Evolutionary conservation across 2,329 filamentous ascomycete species (phyloP).

Genomic region (Didymella sp.): DNA sequence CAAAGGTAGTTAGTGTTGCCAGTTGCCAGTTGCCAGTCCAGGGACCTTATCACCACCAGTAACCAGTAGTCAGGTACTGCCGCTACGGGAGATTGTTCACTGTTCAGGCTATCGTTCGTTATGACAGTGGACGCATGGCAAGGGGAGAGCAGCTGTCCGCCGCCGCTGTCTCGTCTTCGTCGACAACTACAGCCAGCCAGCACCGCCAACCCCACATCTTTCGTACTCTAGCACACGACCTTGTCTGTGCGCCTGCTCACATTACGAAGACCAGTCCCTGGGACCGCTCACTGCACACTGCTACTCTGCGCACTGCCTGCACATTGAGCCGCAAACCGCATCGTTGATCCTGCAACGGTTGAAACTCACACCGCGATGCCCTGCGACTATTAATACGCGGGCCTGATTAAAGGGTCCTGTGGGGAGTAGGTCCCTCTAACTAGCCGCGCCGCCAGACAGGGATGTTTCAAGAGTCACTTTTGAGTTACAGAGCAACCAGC

Average conservation of each 20-base stretch:
- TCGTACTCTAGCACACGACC: conserved; percentile 8
- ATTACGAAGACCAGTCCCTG: no score
- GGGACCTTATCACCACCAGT: conserved; percentile 13
- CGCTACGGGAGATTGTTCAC: neutral
- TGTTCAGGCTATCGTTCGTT: neutral
- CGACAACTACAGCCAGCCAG: conserved; percentile 2
- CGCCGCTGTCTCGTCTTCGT: neutral
- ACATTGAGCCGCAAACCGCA: neutral
- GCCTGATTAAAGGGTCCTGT: conserved; percentile 14
- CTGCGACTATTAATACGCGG: conserved; percentile 14
- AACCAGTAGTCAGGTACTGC: neutral
- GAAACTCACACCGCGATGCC: neutral
- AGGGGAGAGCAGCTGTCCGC: neutral
- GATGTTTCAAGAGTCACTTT: no score
- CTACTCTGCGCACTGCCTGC: neutral
- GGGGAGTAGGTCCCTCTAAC: neutral
- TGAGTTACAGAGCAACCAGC: no score
- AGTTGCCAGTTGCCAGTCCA: neutral
- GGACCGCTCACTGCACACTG: neutral
- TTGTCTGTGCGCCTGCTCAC: no score
- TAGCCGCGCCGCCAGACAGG: no score
- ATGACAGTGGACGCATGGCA: neutral
- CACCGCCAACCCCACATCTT: conserved; percentile 11
- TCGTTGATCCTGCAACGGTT: neutral
- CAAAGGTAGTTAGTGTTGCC: neutral